Conservation (phyloP, 139 green algal species). For the Coelastrella sp. region DNA sequence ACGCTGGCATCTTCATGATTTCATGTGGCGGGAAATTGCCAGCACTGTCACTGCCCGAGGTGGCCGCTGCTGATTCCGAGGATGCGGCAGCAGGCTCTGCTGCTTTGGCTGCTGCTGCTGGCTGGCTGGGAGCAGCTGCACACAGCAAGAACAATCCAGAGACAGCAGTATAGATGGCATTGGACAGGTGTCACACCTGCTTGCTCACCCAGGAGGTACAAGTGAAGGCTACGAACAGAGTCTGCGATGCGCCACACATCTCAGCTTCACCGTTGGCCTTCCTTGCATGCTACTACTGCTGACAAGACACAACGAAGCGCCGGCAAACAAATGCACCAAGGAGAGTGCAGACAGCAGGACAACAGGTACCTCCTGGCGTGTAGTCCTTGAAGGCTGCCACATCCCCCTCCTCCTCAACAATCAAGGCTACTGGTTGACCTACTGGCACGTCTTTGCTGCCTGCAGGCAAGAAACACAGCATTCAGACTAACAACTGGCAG, state of each 20-base stretch:
- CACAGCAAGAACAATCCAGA: neutral
- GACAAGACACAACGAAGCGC: too few relatives aligned
- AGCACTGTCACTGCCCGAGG: neutral
- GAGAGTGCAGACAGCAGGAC: neutral
- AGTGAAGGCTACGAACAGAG: too few relatives aligned
- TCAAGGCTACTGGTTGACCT: slow-evolving; percentile 70
- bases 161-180: neutral
- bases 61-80: slow-evolving; percentile 4
- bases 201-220: neutral
- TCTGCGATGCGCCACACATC: too few relatives aligned
- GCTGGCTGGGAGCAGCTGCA: neutral
- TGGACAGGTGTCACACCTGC: neutral
- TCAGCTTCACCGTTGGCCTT: too few relatives aligned
- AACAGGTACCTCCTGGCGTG: slow-evolving; percentile 32
- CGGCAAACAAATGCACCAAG: too few relatives aligned
- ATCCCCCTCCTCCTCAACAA: slow-evolving; percentile 86
- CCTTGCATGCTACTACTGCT: neutral
- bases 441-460: slow-evolving; percentile 74
- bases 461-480: slow-evolving; percentile 47
- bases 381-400: slow-evolving; percentile 83
- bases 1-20: slow-evolving; percentile 88
- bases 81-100: slow-evolving; percentile 14
- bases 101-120: neutral
- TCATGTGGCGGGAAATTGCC: slow-evolving; percentile 62
- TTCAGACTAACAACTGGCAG: too few relatives aligned